Base-by-base conservation (phyloP, 2,329 filamentous ascomycete genomes). In the Ploettnerulaceae sp. region DNA sequence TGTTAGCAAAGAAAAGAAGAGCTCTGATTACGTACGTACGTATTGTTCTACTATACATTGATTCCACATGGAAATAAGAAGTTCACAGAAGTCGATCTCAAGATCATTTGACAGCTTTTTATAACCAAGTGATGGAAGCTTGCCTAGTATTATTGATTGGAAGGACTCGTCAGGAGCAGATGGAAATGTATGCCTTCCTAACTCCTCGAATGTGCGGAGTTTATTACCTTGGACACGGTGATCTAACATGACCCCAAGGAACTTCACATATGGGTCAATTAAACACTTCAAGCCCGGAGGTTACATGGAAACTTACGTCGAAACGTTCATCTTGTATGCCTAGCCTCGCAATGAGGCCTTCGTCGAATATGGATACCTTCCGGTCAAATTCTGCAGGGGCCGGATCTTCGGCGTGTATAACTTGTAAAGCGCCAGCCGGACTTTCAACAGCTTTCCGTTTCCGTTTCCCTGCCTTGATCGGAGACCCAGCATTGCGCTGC, bases 401-500 rank as follows among this genome's bases (percentile, higher is more conserved):
- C 22, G 43, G 41, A 22, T 58, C 57, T 41, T 58, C 52, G 9
- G 45, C 46, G 44, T 57, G 53, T 39, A 52, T 56, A 18, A 58
- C 54, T 48, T 58, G 60, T 8, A 87, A 66, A 1, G 79, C 73
- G 60, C 73, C 74, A 11, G 81, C 70, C 1, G 86, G 86, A 56
- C 84, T 89, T 49, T 86, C 81, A 3, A 81, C 68, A 1, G 69
- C 60, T 1, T 75, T 75, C 3, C 86, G 72, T 61, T 89, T 90
- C 54, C 86, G 71, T 67, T 91, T 91, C 5, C 67, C 69, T 52
- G 67, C 65, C 52, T 82, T 83, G 28, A 70, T 84, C 0, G 86
- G 86, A 2, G 76, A 77, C 11, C 64, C 64, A n/a, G 66, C 60
- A 52, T 66, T 70, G 9, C 62, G 57, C 57, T 64, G 69, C 52